Percentiles rank a stretch among this genome's conserved stretches.
phyloP scores from a whole-genome alignment of 108 stramenopile genomes.

The Pseudonitzschia multiseries region DNA sequence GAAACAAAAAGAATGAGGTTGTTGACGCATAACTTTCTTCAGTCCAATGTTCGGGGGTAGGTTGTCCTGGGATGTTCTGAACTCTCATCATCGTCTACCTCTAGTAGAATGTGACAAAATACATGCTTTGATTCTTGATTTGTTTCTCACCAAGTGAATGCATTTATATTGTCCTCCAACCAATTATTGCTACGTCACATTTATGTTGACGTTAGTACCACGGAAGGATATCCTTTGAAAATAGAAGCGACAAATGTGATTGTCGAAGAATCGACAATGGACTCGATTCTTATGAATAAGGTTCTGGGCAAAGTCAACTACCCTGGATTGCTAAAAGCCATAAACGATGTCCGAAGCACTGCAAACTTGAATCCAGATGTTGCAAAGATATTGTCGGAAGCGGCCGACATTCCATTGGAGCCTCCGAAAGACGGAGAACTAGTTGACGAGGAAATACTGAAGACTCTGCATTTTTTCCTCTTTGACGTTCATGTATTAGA shows the following conservation, averaged over 20 bases:
- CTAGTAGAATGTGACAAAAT: no score
- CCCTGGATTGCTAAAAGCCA: conserved; percentile 48
- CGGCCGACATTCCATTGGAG: conserved; percentile 29
- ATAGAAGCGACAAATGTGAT: conserved; percentile 66
- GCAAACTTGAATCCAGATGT: not conserved
- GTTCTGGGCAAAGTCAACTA: conserved; percentile 75
- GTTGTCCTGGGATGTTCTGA: not conserved
- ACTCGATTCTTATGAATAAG: conserved; percentile 59
- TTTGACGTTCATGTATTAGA: conserved; percentile 91
- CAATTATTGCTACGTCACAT: not conserved
- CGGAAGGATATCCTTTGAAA: conserved; percentile 78
- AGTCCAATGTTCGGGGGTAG: conserved; percentile 80
- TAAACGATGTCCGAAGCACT: conserved; percentile 38
- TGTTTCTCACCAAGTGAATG: no score
- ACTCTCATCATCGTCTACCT: not conserved
- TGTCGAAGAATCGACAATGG: conserved; percentile 65
- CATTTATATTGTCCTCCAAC: no score
- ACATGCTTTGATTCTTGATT: no score
- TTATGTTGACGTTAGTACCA: conserved; percentile 41
- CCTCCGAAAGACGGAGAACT: conserved; percentile 26
- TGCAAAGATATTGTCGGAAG: conserved; percentile 4
- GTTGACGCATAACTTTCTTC: conserved; percentile 82
- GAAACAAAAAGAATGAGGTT: conserved; percentile 56
- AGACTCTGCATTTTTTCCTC: conserved; percentile 68
- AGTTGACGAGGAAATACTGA: conserved; percentile 39